Percentiles rank a stretch among this genome's conserved stretches.
These are phyloP conservation scores for Rhizopogon roseolus DNA, from an alignment of 768 basidiomycete species.

Conservation along the genomic window DNA sequence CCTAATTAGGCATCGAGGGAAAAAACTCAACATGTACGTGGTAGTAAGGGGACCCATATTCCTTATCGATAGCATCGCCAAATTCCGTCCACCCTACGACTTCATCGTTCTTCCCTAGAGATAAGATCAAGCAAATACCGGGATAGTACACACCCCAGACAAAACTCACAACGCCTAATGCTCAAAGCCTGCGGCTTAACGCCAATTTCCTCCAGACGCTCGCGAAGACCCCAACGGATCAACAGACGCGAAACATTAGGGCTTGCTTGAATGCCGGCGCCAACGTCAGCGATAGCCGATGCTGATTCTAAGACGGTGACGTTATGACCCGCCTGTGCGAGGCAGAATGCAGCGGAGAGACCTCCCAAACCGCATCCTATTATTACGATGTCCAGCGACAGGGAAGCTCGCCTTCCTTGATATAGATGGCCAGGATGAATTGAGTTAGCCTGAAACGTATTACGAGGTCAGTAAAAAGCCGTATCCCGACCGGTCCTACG, in stretches of 20 bases:
- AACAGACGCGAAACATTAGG: conserved; percentile 41
- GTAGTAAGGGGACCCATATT: conserved; percentile 30
- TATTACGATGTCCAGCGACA: conserved; percentile 33
- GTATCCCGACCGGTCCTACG: background rate
- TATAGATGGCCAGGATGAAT: conserved; percentile 9
- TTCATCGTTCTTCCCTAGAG: conserved; percentile 28
- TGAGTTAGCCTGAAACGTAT: background rate
- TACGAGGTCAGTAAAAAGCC: background rate
- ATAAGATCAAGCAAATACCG: background rate
- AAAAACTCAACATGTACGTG: conserved; percentile 27
- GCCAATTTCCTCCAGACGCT: conserved; percentile 31
- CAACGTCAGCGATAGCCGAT: conserved; percentile 35
- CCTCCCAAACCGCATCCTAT: conserved; percentile 52
- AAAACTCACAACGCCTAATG: conserved; percentile 37
- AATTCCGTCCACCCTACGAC: conserved; percentile 32
- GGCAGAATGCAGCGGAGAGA: conserved; percentile 39
- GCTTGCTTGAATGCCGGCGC: conserved; percentile 48
- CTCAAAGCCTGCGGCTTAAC: conserved; percentile 37
- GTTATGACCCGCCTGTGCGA: conserved; percentile 43
- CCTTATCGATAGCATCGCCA: conserved; percentile 26
- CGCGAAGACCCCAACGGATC: conserved; percentile 46
- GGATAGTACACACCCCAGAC: background rate
- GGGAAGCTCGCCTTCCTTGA: conserved; percentile 17
- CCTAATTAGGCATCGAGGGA: background rate
- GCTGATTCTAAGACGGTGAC: conserved; percentile 46